These are phyloP conservation scores for Aspergillus piperis DNA, from an alignment of 2,329 filamentous ascomycete genomes.

Conservation along the genomic window DNA sequence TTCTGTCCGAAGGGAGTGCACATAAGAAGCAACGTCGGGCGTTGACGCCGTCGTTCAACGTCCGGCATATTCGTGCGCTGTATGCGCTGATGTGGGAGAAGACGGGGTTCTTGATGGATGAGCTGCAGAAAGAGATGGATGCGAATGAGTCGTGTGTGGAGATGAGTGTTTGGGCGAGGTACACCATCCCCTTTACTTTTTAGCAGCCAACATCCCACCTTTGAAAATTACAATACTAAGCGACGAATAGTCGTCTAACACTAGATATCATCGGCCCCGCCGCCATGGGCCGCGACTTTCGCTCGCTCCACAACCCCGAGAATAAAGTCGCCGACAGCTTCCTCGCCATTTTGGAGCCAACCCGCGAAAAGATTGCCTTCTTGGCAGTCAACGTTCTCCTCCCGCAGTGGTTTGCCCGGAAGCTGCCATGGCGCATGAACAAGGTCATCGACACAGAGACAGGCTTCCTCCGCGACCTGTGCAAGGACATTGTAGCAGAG, in stretches of 20 bases:
- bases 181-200: background rate
- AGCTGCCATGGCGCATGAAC: constrained; percentile 46
- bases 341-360: constrained; percentile 51
- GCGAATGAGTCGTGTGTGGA: constrained; percentile 34
- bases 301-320: constrained; percentile 51
- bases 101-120: constrained; percentile 36
- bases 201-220: background rate
- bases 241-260: constrained; percentile 47
- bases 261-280: constrained; percentile 61
- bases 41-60: constrained; percentile 40
- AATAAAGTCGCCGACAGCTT: constrained; percentile 58
- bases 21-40: constrained; percentile 51
- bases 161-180: constrained; percentile 40
- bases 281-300: constrained; percentile 60
- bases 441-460: constrained; percentile 33
- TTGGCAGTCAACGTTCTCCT: constrained; percentile 49
- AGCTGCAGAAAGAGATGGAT: constrained; percentile 34
- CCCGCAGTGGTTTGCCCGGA: constrained; percentile 53
- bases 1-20: constrained; percentile 53
- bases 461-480: constrained; percentile 33
- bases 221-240: background rate
- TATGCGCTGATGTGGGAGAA: constrained; percentile 43
- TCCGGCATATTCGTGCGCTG: constrained; percentile 39
- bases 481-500: constrained; percentile 38
- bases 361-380: constrained; percentile 45